Percentiles rank a stretch among this genome's conserved stretches.
These are phyloP conservation scores for Amanita rubescens DNA, from an alignment of 768 basidiomycete genomes.

Conservation along the genomic window DNA sequence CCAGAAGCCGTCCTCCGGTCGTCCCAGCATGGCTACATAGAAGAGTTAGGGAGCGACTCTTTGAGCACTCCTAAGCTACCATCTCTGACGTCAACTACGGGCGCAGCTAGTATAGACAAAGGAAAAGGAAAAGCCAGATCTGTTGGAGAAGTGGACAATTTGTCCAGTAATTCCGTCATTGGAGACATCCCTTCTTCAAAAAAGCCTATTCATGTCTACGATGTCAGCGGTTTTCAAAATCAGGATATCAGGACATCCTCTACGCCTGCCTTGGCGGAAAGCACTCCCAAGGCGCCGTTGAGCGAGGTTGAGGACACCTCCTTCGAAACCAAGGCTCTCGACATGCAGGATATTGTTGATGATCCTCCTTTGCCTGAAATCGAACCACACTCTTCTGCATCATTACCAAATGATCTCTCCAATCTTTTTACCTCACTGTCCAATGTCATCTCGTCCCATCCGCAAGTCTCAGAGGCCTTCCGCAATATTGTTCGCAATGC, in stretches of 20 bases:
- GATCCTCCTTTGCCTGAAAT: conserved; percentile 43
- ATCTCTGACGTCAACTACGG: conserved; percentile 5
- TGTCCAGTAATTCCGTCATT: conserved; percentile 33
- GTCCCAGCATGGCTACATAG: conserved; percentile 5
- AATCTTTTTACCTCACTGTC: conserved; percentile 49
- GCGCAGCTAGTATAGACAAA: conserved; percentile 26
- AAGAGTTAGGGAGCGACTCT: conserved; percentile 1
- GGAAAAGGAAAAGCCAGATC: conserved; percentile 39
- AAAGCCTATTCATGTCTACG: conserved; percentile 52
- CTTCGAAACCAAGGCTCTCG: conserved; percentile 24
- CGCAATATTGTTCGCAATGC: conserved; percentile 59
- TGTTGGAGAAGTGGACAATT: conserved; percentile 22
- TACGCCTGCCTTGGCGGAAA: conserved; percentile 21
- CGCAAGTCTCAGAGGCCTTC: conserved; percentile 63
- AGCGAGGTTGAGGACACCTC: conserved; percentile 6
- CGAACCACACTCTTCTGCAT: conserved; percentile 28
- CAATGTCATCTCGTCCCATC: conserved; percentile 52
- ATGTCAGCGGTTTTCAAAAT: conserved; percentile 23
- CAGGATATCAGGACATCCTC: not conserved
- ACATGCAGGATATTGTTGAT: conserved; percentile 11
- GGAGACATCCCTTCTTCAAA: conserved; percentile 43
- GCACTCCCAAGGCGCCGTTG: conserved; percentile 27
- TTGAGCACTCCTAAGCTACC: not conserved
- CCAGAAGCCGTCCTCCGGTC: not conserved
- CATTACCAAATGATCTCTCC: conserved; percentile 60